Evolutionary conservation across 305 asterid genomes (phyloP), one percentile per base, ranked within the genome.

Genomic region (Fraxinus velutina): DNA sequence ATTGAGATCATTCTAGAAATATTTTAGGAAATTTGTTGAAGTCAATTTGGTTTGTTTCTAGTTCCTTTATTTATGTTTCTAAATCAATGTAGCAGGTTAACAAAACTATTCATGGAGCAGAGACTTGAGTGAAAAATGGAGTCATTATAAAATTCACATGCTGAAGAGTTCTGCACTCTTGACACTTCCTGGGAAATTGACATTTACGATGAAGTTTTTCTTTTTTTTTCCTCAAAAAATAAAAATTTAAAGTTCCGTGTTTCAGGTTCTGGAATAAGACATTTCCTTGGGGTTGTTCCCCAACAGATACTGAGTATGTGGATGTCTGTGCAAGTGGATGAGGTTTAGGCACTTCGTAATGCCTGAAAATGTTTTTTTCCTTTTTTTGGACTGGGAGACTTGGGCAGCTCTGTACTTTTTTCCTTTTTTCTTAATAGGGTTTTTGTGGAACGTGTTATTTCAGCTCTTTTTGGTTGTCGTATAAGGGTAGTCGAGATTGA

Each of bases 261-360:
- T 27, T 68, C 22, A 3, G 22, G 34, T 22, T 22, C 37, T 55
- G 24, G 27, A 8, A 0, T 71, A 19, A 50, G 68, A 22, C 39
- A 57, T 27, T 62, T 17, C 72, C 75, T 55, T 5, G 83, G 36
- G 19, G 1, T 39, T 68, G 30, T 79, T 52, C 39, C 33, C 76
- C 82, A 15, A 70, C 47, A 27, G 29, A 64, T 44, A 3, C 15
- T 27, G 27, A 70, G 55, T 44, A 24, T 44, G 34, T 17, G 39
- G n/a, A 64, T 10, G 73, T 3, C 33, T 64, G 73, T 24, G 80
- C 33, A n/a, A 33, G 57, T 74, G 80, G 55, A 78, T 78, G 75
- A 17, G 34, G 19, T 32, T 77, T 77, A 57, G 19, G 9, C 44
- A 30, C 30, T 15, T 27, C 10, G 21, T n/a, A 44, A 27, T 7